Base-by-base conservation (phyloP, 78 protist species). In the Protostelium mycophagum region DNA sequence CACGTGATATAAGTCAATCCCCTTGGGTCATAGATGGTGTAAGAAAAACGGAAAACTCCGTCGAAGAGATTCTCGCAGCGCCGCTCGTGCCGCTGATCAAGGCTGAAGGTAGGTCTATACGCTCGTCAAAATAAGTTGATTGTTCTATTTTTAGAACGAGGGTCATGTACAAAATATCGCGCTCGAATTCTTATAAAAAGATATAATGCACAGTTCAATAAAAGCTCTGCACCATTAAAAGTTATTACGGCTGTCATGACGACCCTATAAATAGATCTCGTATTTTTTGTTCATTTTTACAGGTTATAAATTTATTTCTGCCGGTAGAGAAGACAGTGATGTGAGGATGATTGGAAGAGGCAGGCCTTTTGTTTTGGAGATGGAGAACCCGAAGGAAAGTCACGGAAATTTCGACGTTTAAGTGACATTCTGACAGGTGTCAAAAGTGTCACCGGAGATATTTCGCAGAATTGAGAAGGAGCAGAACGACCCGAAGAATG, bases 291-390 rank as follows among this genome's bases (percentile, higher is more conserved):
- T n/a, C n/a, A n/a, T n/a, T n/a, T n/a, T n/a, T 5, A 51, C 5
- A 51, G 73, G 73, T 16, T 51, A 51, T 29, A 37, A 28, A 28
- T 94, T 94, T 34, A 38, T 37, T 35, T 0, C 93, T 23, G 83
- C 97, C 0, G 99, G 99, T 25, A 93, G 99, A 1, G 99, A 97
- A 38, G 99, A 97, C 83, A 37, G 89, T 28, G 98, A 97, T 73
- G 99, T 97, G 28, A 93, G 99, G 35, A 97, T 97, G 99, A 89
- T 97, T 28, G 97, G 98, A 36, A 9, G 25, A 0, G 99, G 99
- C 28, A 90, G 99, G 31, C 98, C 98, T 10, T 97, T 97, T 83
- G 63, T 95, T 0, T 36, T 97, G 0, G 97, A 97, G 89, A 29
- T 97, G 25, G 28, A 28, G 1, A 85, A 96, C 51, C 91, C 98